A percentile compares a stretch with the other conserved stretches of the same genome.
phyloP scores from a whole-genome alignment of 2,329 filamentous ascomycete species.

The Chaetomium sp. region DNA sequence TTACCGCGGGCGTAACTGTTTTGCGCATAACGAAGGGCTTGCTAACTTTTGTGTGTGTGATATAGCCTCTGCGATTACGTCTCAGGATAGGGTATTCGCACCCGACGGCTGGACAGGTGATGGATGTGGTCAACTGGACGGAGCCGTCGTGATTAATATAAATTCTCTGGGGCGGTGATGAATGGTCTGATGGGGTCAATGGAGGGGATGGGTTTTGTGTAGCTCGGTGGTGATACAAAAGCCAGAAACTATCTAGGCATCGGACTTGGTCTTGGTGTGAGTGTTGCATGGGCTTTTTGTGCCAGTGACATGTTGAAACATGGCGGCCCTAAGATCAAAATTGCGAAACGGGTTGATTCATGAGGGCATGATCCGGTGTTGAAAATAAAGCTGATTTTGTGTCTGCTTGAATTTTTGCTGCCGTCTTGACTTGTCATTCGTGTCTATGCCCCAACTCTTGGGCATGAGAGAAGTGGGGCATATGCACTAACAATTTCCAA shows the following conservation, averaged over 20 bases:
- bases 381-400: too few species aligned
- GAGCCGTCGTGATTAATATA: slow-evolving; percentile 52
- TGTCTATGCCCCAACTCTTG: too few species aligned
- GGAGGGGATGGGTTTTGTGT: not conserved
- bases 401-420: too few species aligned
- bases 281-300: too few species aligned
- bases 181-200: not conserved
- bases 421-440: too few species aligned
- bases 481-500: too few species aligned
- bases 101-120: slow-evolving; percentile 61
- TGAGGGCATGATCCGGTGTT: too few species aligned
- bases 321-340: too few species aligned
- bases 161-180: not conserved
- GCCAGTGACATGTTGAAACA: too few species aligned
- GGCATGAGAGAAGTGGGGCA: too few species aligned
- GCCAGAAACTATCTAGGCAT: not conserved
- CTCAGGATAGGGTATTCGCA: slow-evolving; percentile 77
- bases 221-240: not conserved
- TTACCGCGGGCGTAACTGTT: not conserved
- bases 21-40: slow-evolving; percentile 3
- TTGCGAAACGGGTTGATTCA: too few species aligned
- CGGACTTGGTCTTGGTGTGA: too few species aligned
- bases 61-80: slow-evolving; percentile 73
- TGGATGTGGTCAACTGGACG: slow-evolving; percentile 95
- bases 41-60: slow-evolving; percentile 20